These are phyloP conservation scores for Leptodermis oblonga DNA, from an alignment of 257 asterid species.

Conservation along the genomic window DNA sequence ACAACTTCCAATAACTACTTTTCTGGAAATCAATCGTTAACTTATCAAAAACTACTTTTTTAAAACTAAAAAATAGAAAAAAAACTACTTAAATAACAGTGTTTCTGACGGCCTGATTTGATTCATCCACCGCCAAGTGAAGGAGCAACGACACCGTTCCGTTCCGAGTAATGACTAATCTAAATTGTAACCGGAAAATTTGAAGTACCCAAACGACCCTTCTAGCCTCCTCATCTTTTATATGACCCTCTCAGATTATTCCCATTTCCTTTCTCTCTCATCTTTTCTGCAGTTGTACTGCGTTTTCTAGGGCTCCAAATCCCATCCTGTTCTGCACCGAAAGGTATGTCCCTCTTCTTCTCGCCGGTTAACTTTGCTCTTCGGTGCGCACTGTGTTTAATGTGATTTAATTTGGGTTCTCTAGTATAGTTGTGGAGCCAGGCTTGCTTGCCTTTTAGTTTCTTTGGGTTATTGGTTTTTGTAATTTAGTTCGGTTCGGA, in stretches of 20 bases:
- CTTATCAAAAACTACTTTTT: too few species aligned
- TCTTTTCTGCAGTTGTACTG: background rate
- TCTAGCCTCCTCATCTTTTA: constrained; percentile 7
- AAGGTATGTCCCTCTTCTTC: background rate
- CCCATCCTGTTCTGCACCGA: background rate
- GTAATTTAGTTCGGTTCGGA: background rate
- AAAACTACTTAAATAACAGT: too few species aligned
- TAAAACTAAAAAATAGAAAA: too few species aligned
- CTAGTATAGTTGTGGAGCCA: background rate
- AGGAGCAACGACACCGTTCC: background rate
- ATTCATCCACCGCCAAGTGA: too few species aligned
- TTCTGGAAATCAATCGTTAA: too few species aligned
- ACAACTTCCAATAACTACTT: too few species aligned
- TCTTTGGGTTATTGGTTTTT: background rate
- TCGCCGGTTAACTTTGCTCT: background rate
- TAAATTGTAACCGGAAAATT: background rate
- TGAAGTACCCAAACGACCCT: background rate
- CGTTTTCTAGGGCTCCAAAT: constrained; percentile 9
- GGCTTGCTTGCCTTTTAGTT: background rate
- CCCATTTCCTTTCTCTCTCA: background rate
- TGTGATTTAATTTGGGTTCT: background rate
- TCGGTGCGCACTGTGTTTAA: background rate
- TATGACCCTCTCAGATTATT: background rate
- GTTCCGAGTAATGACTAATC: background rate
- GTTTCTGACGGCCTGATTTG: too few species aligned